Percentiles rank a stretch among this genome's conserved stretches.
phyloP scores from a whole-genome alignment of 495 filamentous ascomycete genomes.

The Symbiotaphrina buchneri region DNA sequence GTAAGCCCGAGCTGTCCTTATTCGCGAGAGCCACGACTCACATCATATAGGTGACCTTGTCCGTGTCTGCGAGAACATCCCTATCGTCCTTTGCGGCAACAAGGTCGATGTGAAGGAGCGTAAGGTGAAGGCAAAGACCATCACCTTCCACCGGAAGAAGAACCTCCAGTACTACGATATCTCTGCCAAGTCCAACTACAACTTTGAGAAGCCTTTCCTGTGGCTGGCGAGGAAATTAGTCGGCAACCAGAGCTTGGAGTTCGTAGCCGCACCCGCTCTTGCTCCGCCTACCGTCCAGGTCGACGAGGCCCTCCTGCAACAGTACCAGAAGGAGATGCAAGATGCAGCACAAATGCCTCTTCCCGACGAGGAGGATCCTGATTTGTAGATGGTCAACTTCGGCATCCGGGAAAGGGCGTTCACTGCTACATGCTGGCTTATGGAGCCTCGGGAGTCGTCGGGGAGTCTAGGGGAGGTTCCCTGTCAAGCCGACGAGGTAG shows the following conservation, averaged over 20 bases:
- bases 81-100: conserved; percentile 95
- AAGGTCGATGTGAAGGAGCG: conserved; percentile 99
- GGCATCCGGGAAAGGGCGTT: too few species aligned
- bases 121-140: conserved; percentile 99
- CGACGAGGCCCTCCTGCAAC: conserved; percentile 54
- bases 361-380: conserved; percentile 85
- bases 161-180: conserved; percentile 99
- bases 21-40: background rate
- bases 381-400: too few species aligned
- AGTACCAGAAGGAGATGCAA: conserved; percentile 78
- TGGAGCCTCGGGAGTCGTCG: too few species aligned
- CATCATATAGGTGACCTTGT: conserved; percentile 72
- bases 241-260: conserved; percentile 82
- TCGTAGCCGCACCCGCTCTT: conserved; percentile 85
- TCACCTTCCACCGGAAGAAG: conserved; percentile 99
- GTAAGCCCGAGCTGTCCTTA: conserved; percentile 31
- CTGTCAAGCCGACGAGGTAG: background rate
- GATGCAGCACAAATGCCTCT: conserved; percentile 65
- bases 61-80: conserved; percentile 99
- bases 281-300: conserved; percentile 81
- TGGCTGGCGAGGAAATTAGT: conserved; percentile 98
- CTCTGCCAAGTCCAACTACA: conserved; percentile 99
- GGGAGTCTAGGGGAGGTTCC: too few species aligned
- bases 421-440: too few species aligned
- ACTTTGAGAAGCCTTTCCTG: conserved; percentile 99